Conservation (phyloP, 352 stramenopile species). For the Globisporangium paddicum region DNA sequence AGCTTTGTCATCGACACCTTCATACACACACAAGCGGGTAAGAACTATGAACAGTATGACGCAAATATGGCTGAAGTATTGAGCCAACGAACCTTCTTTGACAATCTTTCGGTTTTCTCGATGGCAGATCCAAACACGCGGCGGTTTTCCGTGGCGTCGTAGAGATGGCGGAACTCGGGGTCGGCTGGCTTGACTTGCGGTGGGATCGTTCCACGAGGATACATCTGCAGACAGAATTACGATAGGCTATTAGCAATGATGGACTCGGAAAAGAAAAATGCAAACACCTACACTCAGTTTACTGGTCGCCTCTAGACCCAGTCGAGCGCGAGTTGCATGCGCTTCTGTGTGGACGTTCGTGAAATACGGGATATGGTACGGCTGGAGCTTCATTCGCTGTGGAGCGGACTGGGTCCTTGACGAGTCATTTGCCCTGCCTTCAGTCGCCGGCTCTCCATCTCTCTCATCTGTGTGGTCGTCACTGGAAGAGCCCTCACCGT, state of each 20-base stretch:
- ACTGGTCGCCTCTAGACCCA: not conserved
- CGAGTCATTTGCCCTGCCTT: not conserved
- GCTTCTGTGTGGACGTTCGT: not conserved
- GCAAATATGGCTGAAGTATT: not conserved
- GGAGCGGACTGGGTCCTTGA: not conserved
- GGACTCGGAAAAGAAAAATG: too few species aligned
- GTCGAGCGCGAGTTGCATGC: not conserved
- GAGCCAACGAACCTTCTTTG: conserved; percentile 6
- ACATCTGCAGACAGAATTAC: conserved; percentile 20
- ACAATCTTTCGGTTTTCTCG: not conserved
- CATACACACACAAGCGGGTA: not conserved
- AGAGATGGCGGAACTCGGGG: conserved; percentile 49
- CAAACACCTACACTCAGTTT: conserved; percentile 3
- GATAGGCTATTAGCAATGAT: too few species aligned
- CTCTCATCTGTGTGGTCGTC: not conserved
- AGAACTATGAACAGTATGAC: not conserved
- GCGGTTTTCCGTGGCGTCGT: conserved; percentile 31
- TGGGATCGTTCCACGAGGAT: conserved; percentile 41
- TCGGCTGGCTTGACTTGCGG: conserved; percentile 35
- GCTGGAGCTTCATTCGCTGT: conserved; percentile 16
- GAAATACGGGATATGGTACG: conserved; percentile 34
- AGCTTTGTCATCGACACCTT: conserved; percentile 3
- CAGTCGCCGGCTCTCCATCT: not conserved
- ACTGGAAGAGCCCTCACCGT: not conserved
- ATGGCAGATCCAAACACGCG: conserved; percentile 9